Evolutionary conservation across 371 early-diverging fungal genomes (phyloP).

Genomic region (Haplosporangium sp.): DNA sequence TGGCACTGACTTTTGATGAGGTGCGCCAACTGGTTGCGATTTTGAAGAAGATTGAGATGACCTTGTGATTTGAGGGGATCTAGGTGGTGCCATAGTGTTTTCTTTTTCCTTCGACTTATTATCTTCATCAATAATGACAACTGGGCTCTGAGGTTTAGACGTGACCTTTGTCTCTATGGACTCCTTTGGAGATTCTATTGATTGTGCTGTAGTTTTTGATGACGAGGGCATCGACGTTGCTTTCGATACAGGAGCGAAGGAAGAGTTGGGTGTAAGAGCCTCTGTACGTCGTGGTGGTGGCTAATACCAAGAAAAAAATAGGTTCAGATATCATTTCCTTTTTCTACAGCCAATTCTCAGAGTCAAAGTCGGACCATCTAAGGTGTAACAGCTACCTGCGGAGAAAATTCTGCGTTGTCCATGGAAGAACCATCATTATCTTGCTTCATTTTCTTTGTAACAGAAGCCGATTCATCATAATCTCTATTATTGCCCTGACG

Average conservation of each 20-base stretch:
- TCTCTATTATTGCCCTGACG: slow-evolving; percentile 31
- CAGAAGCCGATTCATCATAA: slow-evolving; percentile 10
- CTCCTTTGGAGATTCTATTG: background rate
- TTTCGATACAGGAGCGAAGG: no score
- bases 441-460: slow-evolving; percentile 14
- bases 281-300: background rate
- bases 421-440: background rate
- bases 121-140: no score
- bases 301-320: background rate
- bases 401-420: slow-evolving; percentile 14
- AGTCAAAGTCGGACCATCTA: background rate
- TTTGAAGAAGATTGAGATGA: background rate
- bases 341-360: background rate
- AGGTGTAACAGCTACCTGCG: background rate
- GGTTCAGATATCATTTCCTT: background rate
- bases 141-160: background rate
- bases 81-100: background rate
- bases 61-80: background rate
- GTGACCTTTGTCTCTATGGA: background rate
- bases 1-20: background rate
- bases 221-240: background rate
- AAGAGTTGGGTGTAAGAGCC: background rate
- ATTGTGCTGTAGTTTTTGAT: background rate
- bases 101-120: background rate
- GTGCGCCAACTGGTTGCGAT: background rate